Percentiles rank a stretch among this genome's conserved stretches.
Conservation (phyloP, 202 grass and related monocot species). For the Carex arenaria region DNA sequence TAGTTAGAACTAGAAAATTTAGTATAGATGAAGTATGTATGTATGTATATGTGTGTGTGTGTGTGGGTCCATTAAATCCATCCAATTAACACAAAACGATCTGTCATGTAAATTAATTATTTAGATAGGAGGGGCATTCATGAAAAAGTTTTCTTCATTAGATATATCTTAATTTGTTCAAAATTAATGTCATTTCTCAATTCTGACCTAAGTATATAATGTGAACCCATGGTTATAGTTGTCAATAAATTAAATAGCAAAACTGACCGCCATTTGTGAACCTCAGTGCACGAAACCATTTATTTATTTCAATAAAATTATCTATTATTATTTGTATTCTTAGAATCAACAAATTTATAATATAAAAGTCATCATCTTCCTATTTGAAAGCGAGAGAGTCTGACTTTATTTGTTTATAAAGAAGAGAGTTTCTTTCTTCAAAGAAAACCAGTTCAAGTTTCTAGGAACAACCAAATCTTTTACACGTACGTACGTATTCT, state of each 20-base stretch:
- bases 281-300: not conserved
- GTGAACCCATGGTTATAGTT: not conserved
- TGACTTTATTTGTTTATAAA: not conserved
- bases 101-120: not conserved
- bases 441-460: not conserved
- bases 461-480: not conserved
- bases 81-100: not conserved
- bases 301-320: not conserved
- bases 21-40: not conserved
- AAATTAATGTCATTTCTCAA: not conserved
- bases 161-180: not conserved
- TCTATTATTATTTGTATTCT: not conserved
- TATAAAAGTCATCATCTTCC: not conserved
- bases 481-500: not conserved
- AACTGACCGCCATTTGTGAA: not conserved
- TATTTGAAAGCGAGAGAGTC: conserved; percentile 2
- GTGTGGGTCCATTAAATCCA: not conserved
- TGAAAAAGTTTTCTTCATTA: not conserved
- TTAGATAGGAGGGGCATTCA: not conserved
- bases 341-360: not conserved
- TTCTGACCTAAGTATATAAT: not conserved
- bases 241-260: not conserved
- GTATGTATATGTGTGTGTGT: not conserved
- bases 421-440: not conserved
- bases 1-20: not conserved